These are phyloP conservation scores for Russula olivacea DNA, from an alignment of 768 basidiomycete species.

Conservation along the genomic window DNA sequence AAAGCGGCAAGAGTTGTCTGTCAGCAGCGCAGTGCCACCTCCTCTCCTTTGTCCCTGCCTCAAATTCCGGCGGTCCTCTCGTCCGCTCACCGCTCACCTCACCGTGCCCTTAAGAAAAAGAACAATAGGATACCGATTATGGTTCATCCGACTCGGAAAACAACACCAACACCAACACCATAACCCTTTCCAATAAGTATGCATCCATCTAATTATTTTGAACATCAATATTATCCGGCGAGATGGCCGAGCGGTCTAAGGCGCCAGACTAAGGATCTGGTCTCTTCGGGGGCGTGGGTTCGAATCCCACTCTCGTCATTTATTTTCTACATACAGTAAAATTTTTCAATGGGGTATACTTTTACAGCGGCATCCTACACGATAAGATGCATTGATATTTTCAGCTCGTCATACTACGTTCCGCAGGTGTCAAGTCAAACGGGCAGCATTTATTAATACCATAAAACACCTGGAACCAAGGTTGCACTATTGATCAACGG, in stretches of 20 bases:
- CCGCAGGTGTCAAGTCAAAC: background rate
- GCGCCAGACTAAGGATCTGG: slow-evolving; percentile 73
- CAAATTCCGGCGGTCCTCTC: background rate
- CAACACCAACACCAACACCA: too few species aligned
- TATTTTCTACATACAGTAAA: background rate
- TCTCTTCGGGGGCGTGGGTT: slow-evolving; percentile 47
- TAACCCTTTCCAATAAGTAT: background rate
- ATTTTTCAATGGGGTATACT: background rate
- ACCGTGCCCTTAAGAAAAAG: background rate
- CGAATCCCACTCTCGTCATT: slow-evolving; percentile 42
- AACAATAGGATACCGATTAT: background rate
- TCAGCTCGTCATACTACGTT: background rate
- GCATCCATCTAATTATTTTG: background rate
- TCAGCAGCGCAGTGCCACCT: background rate
- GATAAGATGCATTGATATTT: background rate
- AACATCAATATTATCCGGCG: slow-evolving; percentile 19
- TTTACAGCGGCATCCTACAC: too few species aligned
- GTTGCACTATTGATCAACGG: background rate
- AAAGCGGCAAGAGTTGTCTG: background rate
- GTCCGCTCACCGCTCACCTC: background rate
- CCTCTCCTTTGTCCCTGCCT: background rate
- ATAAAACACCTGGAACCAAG: slow-evolving; percentile 14
- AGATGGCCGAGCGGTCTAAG: slow-evolving; percentile 90
- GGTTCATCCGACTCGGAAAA: background rate
- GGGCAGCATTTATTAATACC: slow-evolving; percentile 12